These are phyloP conservation scores for Sphaerulina vaccinii DNA, from an alignment of 2,329 filamentous ascomycete species.

Conservation along the genomic window DNA sequence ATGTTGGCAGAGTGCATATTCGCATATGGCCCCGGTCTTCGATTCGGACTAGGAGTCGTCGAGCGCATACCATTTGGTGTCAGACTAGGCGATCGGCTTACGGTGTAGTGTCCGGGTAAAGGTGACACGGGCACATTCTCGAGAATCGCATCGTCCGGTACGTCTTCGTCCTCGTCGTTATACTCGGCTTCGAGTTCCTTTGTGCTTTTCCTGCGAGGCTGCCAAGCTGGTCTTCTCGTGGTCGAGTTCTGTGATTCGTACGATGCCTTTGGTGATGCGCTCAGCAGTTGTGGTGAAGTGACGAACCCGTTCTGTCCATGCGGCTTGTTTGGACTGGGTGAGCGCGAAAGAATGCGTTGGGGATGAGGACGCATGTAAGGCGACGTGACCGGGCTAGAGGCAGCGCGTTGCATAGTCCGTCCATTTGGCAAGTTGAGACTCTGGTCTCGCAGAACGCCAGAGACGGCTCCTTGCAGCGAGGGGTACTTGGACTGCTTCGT, in stretches of 20 bases:
- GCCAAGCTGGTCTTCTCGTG: constrained; percentile 57
- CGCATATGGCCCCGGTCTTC: constrained; percentile 28
- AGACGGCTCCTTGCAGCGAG: constrained; percentile 43
- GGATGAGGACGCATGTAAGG: constrained; percentile 26
- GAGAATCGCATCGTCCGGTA: constrained; percentile 74
- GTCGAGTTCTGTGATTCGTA: constrained; percentile 19
- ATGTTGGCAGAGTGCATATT: constrained; percentile 38
- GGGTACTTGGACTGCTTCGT: constrained; percentile 34
- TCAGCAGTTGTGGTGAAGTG: constrained; percentile 23
- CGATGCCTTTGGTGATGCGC: constrained; percentile 26
- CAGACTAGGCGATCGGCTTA: constrained; percentile 24
- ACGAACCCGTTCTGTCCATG: constrained; percentile 25
- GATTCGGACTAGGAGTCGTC: constrained; percentile 38
- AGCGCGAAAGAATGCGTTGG: constrained; percentile 30
- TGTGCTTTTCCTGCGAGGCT: constrained; percentile 66
- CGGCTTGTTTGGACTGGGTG: constrained; percentile 35
- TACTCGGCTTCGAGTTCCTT: constrained; percentile 75
- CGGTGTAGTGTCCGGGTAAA: constrained; percentile 37
- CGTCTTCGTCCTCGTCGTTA: constrained; percentile 71
- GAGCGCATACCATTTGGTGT: constrained; percentile 20
- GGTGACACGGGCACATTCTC: constrained; percentile 83
- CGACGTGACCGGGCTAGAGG: constrained; percentile 38
- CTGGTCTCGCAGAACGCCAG: constrained; percentile 38
- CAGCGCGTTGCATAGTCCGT: constrained; percentile 41
- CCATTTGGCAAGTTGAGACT: constrained; percentile 41